phyloP scores from a whole-genome alignment of 75 land plant species.

The Isoetes taiwanensis region DNA sequence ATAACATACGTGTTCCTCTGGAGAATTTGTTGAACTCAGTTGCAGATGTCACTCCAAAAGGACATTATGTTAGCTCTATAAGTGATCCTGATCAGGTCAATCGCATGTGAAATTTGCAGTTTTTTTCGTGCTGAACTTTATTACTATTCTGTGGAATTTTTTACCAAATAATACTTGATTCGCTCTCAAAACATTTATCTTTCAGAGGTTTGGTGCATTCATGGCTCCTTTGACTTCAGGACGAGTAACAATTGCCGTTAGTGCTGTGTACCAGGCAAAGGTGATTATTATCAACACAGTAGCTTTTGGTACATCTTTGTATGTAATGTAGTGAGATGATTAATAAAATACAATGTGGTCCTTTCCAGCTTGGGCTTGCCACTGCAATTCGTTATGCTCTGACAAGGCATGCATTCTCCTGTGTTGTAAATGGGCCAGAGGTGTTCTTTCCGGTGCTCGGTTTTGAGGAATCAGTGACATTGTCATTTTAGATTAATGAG shows the following conservation, averaged over 20 bases:
- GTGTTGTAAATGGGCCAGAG: conserved; percentile 48
- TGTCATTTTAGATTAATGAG: too few species aligned
- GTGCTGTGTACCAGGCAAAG: conserved; percentile 55
- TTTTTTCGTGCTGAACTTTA: too few species aligned
- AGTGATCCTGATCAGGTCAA: conserved; percentile 78
- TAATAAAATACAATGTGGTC: neutral
- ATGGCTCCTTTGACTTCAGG: conserved; percentile 86
- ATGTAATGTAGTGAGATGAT: neutral
- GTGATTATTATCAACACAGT: conserved; percentile 23
- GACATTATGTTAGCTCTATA: conserved; percentile 61
- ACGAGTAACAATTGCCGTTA: conserved; percentile 70
- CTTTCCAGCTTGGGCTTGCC: conserved; percentile 55
- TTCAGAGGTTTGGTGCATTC: conserved; percentile 92
- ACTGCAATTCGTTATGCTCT: conserved; percentile 76
- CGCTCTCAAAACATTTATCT: too few species aligned
- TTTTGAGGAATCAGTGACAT: too few species aligned
- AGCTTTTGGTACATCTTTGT: neutral
- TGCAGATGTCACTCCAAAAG: conserved; percentile 84
- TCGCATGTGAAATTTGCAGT: too few species aligned
- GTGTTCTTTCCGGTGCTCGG: conserved; percentile 64
- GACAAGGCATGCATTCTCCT: conserved; percentile 76
- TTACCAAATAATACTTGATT: too few species aligned
- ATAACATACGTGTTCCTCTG: conserved; percentile 71
- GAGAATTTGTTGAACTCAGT: conserved; percentile 89
- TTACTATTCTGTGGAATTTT: too few species aligned